phyloP scores from a whole-genome alignment of 257 asterid genomes.

The Craterostigma plantagineum region DNA sequence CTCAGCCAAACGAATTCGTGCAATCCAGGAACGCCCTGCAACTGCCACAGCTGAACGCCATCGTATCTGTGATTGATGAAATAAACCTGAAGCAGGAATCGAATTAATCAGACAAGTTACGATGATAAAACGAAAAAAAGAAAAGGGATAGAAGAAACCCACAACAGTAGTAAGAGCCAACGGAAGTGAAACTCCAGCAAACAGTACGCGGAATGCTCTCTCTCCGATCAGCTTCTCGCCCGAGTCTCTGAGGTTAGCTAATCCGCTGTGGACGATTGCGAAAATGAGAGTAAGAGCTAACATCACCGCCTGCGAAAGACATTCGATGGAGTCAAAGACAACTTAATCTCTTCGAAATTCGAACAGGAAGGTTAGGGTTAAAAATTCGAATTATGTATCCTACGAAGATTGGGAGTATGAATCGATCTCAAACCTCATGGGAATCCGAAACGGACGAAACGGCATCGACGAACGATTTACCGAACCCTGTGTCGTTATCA shows the following conservation, averaged over 20 bases:
- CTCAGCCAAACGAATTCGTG: slow-evolving; percentile 63
- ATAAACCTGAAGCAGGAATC: slow-evolving; percentile 42
- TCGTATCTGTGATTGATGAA: slow-evolving; percentile 94
- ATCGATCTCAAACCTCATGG: slow-evolving; percentile 43
- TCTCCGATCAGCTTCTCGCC: slow-evolving; percentile 96
- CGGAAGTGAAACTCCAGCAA: slow-evolving; percentile 89
- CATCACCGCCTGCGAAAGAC: slow-evolving; percentile 53
- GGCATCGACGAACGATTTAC: slow-evolving; percentile 47
- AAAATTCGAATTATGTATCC: too few species aligned
- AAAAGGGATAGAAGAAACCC: slow-evolving; percentile 24
- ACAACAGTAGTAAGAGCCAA: slow-evolving; percentile 83
- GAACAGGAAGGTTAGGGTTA: too few species aligned
- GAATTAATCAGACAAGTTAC: slow-evolving; percentile 7
- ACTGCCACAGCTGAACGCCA: slow-evolving; percentile 91
- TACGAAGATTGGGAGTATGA: too few species aligned
- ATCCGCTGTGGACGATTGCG: slow-evolving; percentile 86
- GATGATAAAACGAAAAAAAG: not conserved
- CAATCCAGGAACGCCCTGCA: slow-evolving; percentile 59
- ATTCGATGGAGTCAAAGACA: too few species aligned
- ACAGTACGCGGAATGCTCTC: slow-evolving; percentile 87
- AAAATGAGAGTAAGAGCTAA: slow-evolving; percentile 54
- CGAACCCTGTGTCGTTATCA: slow-evolving; percentile 70
- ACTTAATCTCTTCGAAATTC: too few species aligned
- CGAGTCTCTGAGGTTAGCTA: slow-evolving; percentile 86
- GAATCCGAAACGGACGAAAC: slow-evolving; percentile 49